These are phyloP conservation scores for Lentinula boryana DNA, from an alignment of 768 basidiomycete species.

Conservation along the genomic window DNA sequence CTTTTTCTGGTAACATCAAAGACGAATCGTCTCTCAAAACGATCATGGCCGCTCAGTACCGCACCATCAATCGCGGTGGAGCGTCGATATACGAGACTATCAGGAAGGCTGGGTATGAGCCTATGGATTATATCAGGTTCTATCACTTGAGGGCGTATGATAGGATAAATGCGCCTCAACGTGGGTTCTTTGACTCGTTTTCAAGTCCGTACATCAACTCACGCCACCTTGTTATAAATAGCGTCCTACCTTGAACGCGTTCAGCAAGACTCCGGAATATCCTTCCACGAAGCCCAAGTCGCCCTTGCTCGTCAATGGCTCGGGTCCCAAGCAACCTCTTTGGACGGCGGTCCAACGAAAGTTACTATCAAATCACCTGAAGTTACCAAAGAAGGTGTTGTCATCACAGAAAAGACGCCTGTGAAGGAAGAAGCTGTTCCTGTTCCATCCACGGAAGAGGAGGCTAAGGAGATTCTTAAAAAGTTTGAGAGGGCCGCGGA, in stretches of 20 bases:
- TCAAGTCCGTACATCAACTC: not conserved
- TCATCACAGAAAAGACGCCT: slow-evolving; percentile 34
- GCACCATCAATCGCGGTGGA: slow-evolving; percentile 88
- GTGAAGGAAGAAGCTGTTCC: slow-evolving; percentile 38
- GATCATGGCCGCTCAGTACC: slow-evolving; percentile 86
- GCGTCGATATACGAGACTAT: slow-evolving; percentile 82
- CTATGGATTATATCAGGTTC: slow-evolving; percentile 83
- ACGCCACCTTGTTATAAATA: not conserved
- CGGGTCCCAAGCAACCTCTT: slow-evolving; percentile 50
- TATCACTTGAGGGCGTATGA: slow-evolving; percentile 93
- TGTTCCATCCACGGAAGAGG: slow-evolving; percentile 61
- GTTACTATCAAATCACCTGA: slow-evolving; percentile 46
- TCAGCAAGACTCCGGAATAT: slow-evolving; percentile 68
- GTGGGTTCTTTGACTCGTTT: slow-evolving; percentile 27
- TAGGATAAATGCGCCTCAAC: slow-evolving; percentile 72
- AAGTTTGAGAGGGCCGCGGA: slow-evolving; percentile 67
- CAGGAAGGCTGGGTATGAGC: slow-evolving; percentile 69
- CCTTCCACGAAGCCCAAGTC: slow-evolving; percentile 81
- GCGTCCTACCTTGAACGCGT: slow-evolving; percentile 38
- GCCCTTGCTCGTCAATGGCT: slow-evolving; percentile 75
- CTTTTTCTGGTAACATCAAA: slow-evolving; percentile 57
- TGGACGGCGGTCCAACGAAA: slow-evolving; percentile 19
- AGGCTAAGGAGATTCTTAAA: slow-evolving; percentile 62
- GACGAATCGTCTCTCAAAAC: slow-evolving; percentile 56
- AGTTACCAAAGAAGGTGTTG: slow-evolving; percentile 48